Evolutionary conservation across 1,284 basidiomycete genomes (phyloP).

Genomic region (Anthracocystis panici-leucophaei): DNA sequence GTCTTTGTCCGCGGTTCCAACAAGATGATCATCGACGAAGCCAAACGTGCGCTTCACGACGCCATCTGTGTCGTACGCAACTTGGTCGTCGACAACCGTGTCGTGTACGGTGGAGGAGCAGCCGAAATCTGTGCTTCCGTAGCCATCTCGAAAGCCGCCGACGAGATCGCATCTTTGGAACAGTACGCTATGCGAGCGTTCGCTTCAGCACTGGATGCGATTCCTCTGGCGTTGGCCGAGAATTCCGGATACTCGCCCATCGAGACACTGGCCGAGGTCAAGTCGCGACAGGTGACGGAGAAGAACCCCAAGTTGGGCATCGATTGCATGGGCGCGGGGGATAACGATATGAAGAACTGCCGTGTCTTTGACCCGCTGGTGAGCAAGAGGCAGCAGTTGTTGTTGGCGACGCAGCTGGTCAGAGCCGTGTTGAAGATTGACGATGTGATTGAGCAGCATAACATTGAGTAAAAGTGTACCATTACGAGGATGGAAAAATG

Average conservation of each 20-base stretch:
- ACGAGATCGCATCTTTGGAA: constrained; percentile 94
- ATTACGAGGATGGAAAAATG: neutral
- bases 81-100: constrained; percentile 91
- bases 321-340: constrained; percentile 85
- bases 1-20: constrained; percentile 97
- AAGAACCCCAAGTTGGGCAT: constrained; percentile 87
- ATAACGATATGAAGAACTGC: constrained; percentile 91
- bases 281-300: constrained; percentile 91
- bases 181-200: constrained; percentile 99
- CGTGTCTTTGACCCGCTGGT: constrained; percentile 97
- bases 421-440: constrained; percentile 71
- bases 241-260: constrained; percentile 97
- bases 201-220: constrained; percentile 88
- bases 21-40: constrained; percentile 98
- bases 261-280: constrained; percentile 93
- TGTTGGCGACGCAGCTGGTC: constrained; percentile 92
- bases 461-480: constrained; percentile 44
- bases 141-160: constrained; percentile 91
- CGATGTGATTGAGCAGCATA: constrained; percentile 67
- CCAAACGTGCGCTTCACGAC: constrained; percentile 96
- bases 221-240: constrained; percentile 95
- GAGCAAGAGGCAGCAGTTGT: constrained; percentile 95
- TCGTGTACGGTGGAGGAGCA: constrained; percentile 97
- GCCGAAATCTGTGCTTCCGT: constrained; percentile 96
- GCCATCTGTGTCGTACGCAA: constrained; percentile 97